These are phyloP conservation scores for Jamesozyma rosinii DNA, from an alignment of 805 yeast species.

Conservation along the genomic window DNA sequence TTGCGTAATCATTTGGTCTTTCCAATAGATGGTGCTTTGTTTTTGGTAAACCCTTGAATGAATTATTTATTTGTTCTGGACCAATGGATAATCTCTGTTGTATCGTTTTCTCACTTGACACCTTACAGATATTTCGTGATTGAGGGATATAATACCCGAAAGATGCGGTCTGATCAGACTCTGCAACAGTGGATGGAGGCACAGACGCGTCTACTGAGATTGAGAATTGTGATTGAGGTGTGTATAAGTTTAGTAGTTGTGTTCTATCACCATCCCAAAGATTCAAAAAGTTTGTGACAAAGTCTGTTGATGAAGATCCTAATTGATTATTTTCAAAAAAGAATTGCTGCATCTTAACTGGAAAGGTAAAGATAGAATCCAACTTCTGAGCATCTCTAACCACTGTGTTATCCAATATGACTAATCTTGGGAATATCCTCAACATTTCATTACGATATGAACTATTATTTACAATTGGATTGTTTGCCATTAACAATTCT, in stretches of 20 bases:
- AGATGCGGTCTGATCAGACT: constrained; percentile 31
- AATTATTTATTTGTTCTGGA: constrained; percentile 49
- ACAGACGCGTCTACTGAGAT: constrained; percentile 64
- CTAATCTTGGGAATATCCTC: constrained; percentile 67
- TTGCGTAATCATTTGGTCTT: constrained; percentile 56
- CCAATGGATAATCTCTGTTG: constrained; percentile 57
- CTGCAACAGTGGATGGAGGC: constrained; percentile 37
- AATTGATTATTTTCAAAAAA: constrained; percentile 75
- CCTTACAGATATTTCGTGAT: constrained; percentile 68
- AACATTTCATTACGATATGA: constrained; percentile 53
- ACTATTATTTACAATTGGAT: constrained; percentile 52
- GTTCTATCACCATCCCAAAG: constrained; percentile 75
- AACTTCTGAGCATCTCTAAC: constrained; percentile 67
- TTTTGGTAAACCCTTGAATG: constrained; percentile 64
- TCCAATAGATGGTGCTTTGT: constrained; percentile 62
- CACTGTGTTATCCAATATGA: constrained; percentile 66
- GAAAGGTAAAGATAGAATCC: constrained; percentile 42
- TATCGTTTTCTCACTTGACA: constrained; percentile 46
- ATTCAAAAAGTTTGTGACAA: constrained; percentile 63
- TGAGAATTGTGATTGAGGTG: constrained; percentile 78
- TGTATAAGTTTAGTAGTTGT: constrained; percentile 64
- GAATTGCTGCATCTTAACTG: constrained; percentile 47
- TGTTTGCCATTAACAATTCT: constrained; percentile 69
- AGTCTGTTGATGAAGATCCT: constrained; percentile 63
- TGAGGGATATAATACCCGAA: constrained; percentile 63